phyloP scores from a whole-genome alignment of 805 yeast genomes.

The Starmerella etchellsii region DNA sequence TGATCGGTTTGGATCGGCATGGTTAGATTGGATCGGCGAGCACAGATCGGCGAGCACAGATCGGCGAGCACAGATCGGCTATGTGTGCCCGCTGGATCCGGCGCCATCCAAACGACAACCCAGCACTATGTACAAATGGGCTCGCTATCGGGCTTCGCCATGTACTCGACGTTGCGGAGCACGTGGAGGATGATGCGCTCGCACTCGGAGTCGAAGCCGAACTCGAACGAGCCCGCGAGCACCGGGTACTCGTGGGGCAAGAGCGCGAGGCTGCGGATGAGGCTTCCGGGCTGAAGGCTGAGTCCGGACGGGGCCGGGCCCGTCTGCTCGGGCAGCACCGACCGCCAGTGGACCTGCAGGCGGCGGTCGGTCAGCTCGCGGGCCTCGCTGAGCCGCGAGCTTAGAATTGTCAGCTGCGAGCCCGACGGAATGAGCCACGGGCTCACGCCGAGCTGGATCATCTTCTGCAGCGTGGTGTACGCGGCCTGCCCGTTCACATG shows the following conservation, averaged over 20 bases:
- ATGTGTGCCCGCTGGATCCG: no score
- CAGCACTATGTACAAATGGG: conserved; percentile 12
- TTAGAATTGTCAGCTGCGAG: conserved; percentile 20
- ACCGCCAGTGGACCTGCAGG: conserved; percentile 19
- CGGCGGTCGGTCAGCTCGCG: conserved; percentile 13
- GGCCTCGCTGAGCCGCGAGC: conserved; percentile 10
- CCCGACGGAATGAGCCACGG: conserved; percentile 24
- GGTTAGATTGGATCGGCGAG: no score
- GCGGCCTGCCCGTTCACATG: conserved; percentile 23
- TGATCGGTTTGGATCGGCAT: no score
- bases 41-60: no score
- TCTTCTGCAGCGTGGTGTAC: conserved; percentile 21
- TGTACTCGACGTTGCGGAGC: conserved; percentile 27
- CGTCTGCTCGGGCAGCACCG: conserved; percentile 12
- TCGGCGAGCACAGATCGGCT: no score
- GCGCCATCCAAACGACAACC: no score
- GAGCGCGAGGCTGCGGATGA: conserved; percentile 22
- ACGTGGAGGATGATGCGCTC: conserved; percentile 22
- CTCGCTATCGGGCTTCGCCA: conserved; percentile 22
- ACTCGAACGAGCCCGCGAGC: conserved; percentile 28
- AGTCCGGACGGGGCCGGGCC: background rate
- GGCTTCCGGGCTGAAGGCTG: conserved; percentile 16
- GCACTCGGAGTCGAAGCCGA: conserved; percentile 23
- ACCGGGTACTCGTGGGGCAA: conserved; percentile 28
- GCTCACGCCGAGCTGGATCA: conserved; percentile 23